Evolutionary conservation across 148 eudicot genomes (phyloP), one percentile per base, ranked within the genome.

Genomic region (Oxyria digyna): DNA sequence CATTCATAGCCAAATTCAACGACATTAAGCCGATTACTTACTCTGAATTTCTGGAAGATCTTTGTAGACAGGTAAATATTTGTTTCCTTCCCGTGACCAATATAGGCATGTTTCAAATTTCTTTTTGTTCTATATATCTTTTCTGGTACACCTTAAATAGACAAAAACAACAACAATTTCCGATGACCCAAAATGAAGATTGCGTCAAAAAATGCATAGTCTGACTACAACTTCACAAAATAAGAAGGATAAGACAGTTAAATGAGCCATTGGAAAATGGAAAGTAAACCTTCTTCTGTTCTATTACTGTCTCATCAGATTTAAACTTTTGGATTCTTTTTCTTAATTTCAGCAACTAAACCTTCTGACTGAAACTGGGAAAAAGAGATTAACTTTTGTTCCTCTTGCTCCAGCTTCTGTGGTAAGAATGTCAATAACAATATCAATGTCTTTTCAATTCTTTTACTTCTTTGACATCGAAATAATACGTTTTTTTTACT

Each of bases 1-100:
- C 92, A 50, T 93, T 93, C 72, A 80, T 93, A 66, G 96, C 98
- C 32, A 93, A 93, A 76, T 93, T 93, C 79, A 93, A 93, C 21
- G 88, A 85, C 82, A 78, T 89, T 71, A 93, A 93, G 78, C 98
- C 98, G 67, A 78, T 85, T 71, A 75, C 85, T 18, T 93, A 82
- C 84, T 93, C 98, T 41, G 98, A 93, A 76, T 93, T 82, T 79
- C 91, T 93, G 52, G 98, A 93, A 83, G 98, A 93, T 71, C 98
- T 93, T 33, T 93, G 95, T 82, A 93, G 87, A 74, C 98, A 93
- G 98, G 98, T 89, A 83, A 46, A 18, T 6, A 38, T 26, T 71
- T 70, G n/a, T 69, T 17, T 4, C 20, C n/a, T 15, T 20, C 7
- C 20, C 20, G n/a, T 45, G 49, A 17, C 52, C 18, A 18, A 46